Evolutionary conservation across 1,139 yeast genomes (phyloP).

Genomic region (Geotrichum macrosporum): DNA sequence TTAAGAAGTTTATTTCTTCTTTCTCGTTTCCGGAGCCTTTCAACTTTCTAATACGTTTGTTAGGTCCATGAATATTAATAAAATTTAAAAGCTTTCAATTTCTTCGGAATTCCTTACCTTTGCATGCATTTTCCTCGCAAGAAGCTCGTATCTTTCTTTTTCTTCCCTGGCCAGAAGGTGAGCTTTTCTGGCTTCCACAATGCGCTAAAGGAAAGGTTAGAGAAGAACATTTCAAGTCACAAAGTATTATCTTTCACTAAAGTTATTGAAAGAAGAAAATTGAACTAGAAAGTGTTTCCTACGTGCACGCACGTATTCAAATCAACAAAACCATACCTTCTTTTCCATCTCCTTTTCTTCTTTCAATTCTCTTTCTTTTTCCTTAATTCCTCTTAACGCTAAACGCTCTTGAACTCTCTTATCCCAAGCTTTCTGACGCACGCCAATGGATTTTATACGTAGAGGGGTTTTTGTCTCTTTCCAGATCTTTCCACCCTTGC

Average conservation of each 20-base stretch:
- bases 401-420: constrained; percentile 33
- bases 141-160: constrained; percentile 40
- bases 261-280: too few species aligned
- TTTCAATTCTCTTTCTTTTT: constrained; percentile 38
- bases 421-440: constrained; percentile 37
- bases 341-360: constrained; percentile 38
- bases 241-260: too few species aligned
- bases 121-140: constrained; percentile 42
- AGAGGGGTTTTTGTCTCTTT: constrained; percentile 37
- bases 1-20: constrained; percentile 43
- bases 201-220: too few species aligned
- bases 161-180: constrained; percentile 41
- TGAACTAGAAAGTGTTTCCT: too few species aligned
- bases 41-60: constrained; percentile 38
- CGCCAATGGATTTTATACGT: constrained; percentile 31
- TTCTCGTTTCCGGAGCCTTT: constrained; percentile 39
- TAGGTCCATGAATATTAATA: too few species aligned
- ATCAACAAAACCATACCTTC: too few species aligned
- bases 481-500: constrained; percentile 36
- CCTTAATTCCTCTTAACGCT: constrained; percentile 33
- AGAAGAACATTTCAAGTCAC: too few species aligned
- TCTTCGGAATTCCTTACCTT: constrained; percentile 27
- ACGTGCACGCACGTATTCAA: too few species aligned
- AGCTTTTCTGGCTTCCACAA: constrained; percentile 36
- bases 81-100: neutral